Evolutionary conservation across 371 early-diverging fungal species (phyloP), one percentile per base, ranked within the genome.

Genomic region (Zopfochytrium polystomum): DNA sequence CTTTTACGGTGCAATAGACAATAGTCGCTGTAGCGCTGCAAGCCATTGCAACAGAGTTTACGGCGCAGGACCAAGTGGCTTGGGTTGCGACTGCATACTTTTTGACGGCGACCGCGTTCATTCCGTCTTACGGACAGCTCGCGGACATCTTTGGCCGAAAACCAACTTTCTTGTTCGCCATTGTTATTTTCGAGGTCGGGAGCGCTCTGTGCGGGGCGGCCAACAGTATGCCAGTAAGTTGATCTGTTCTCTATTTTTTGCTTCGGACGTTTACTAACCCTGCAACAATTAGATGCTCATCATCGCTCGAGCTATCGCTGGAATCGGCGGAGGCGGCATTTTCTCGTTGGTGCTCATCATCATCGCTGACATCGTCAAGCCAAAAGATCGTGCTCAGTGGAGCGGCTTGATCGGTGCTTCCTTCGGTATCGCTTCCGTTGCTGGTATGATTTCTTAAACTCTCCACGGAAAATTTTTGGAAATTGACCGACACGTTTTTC

Each of bases 141-240:
- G 78, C 86, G 6, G 87, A 87, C 44, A 87, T 88, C 63, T 88
- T 88, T 71, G 90, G 88, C n/a, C 81, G 88, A 13, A 87, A 87
- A 68, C 58, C 68, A 46, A 78, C 80, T 13, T 70, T 85, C 38
- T 52, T 88, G 27, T 58, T 75, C 46, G 82, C 85, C 38, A 77
- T 85, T 38, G 44, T 61, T 26, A 52, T 85, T 20, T 90, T 90
- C 68, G 65, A 82, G 47, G 42, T 84, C n/a, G n/a, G n/a, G n/a
- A n/a, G n/a, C n/a, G n/a, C n/a, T n/a, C n/a, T n/a, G n/a, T n/a
- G n/a, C n/a, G 35, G 87, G 85, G 1, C 82, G 82, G 83, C 2
- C 34, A 79, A 15, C 44, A 44, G 59, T 22, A 45, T 38, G 11
- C 42, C 9, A 11, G 9, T 9, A 38, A 38, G n/a, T 38, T 38